Percentiles rank a stretch among this genome's conserved stretches.
These are phyloP conservation scores for Ophiocordyceps robertsii DNA, from an alignment of 2,329 filamentous ascomycete species.

Conservation along the genomic window DNA sequence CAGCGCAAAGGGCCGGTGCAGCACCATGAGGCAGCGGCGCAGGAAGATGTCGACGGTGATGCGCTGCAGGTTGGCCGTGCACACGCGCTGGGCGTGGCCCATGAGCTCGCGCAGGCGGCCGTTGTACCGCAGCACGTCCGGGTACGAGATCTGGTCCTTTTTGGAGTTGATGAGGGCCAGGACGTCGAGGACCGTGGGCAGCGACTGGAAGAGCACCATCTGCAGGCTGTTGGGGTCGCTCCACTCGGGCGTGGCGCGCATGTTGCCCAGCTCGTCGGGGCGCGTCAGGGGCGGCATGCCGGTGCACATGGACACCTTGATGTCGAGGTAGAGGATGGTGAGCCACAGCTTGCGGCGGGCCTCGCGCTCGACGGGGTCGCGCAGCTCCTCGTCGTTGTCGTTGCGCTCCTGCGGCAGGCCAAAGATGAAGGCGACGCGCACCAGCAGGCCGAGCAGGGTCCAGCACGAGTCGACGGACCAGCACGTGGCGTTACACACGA, in stretches of 20 bases:
- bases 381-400: constrained; percentile 10
- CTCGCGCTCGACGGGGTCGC: constrained; percentile 12
- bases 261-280: constrained; percentile 15
- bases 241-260: constrained; percentile 13
- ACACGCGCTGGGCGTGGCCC: constrained; percentile 14
- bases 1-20: constrained; percentile 21
- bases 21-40: constrained; percentile 20
- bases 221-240: constrained; percentile 15
- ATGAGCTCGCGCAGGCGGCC: constrained; percentile 18
- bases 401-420: constrained; percentile 18
- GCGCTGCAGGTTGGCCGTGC: constrained; percentile 15
- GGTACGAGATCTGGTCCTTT: constrained; percentile 16
- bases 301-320: constrained; percentile 20
- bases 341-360: constrained; percentile 18
- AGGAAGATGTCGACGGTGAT: constrained; percentile 21
- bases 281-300: constrained; percentile 21
- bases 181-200: constrained; percentile 17
- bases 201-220: constrained; percentile 15
- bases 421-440: constrained; percentile 19
- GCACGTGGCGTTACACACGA: constrained; percentile 22
- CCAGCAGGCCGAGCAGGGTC: constrained; percentile 19
- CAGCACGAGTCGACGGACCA: constrained; percentile 23
- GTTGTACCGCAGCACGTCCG: constrained; percentile 19
- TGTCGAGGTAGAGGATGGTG: constrained; percentile 21
- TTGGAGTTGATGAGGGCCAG: constrained; percentile 19